These are phyloP conservation scores for Lanmaoa pseudosensibilis DNA, from an alignment of 768 basidiomycete species.

Conservation along the genomic window DNA sequence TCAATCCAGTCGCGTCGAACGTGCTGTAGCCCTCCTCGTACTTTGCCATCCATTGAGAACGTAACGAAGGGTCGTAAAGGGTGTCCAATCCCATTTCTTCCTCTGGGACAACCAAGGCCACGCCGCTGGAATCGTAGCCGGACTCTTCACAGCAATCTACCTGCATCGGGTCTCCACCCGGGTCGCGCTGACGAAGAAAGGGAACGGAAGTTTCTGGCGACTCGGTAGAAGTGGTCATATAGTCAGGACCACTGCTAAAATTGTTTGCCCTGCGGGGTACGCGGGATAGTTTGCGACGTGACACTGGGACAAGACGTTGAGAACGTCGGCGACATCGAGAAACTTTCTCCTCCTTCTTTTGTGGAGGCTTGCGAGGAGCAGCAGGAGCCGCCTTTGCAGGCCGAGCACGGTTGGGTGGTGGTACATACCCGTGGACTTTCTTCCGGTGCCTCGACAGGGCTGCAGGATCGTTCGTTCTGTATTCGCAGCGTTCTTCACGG, in stretches of 20 bases:
- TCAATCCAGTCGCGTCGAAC: not conserved
- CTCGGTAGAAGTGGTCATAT: not conserved
- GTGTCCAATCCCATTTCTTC: constrained; percentile 4
- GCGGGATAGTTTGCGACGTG: not conserved
- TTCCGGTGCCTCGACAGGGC: constrained; percentile 29
- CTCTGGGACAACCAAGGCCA: not conserved
- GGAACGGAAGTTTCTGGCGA: not conserved
- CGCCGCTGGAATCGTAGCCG: not conserved
- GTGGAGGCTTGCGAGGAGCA: not conserved
- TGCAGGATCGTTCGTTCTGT: constrained; percentile 27
- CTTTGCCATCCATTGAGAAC: constrained; percentile 12
- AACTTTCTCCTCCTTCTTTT: not conserved
- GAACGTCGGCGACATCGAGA: not conserved
- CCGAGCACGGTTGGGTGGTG: constrained; percentile 8
- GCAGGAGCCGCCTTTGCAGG: not conserved
- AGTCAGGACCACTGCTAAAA: not conserved
- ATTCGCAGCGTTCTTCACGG: constrained; percentile 14
- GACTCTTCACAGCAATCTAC: not conserved
- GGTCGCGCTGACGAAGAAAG: not conserved
- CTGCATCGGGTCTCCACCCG: not conserved
- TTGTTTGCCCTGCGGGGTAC: not conserved
- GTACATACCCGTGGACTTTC: constrained; percentile 20
- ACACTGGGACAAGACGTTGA: not conserved
- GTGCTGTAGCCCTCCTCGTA: constrained; percentile 12
- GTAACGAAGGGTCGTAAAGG: constrained; percentile 6